phyloP scores from a whole-genome alignment of 1,284 basidiomycete genomes.

The Farysia itapuensis region DNA sequence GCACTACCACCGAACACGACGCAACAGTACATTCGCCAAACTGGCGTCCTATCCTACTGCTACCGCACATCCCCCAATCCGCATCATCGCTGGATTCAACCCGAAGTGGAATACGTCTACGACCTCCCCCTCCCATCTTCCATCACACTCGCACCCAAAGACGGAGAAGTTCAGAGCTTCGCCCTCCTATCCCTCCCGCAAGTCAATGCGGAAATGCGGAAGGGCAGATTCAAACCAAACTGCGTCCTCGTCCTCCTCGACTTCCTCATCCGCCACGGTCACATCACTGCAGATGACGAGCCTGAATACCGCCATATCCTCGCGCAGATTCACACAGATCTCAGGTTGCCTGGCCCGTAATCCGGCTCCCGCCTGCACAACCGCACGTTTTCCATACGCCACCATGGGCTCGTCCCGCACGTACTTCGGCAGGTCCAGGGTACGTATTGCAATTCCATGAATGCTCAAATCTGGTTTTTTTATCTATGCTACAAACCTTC shows the following conservation, averaged over 20 bases:
- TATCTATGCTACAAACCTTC: no score
- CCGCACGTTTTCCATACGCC: no score
- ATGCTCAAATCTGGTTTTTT: no score
- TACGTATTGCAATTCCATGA: no score
- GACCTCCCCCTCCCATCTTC: slow-evolving; percentile 47
- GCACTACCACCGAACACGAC: slow-evolving; percentile 72
- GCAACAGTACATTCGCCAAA: slow-evolving; percentile 64
- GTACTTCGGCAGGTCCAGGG: no score
- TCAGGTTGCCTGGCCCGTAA: slow-evolving; percentile 54
- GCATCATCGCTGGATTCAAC: slow-evolving; percentile 56
- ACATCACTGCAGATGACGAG: slow-evolving; percentile 76
- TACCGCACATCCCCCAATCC: slow-evolving; percentile 69
- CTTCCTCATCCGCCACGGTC: slow-evolving; percentile 75
- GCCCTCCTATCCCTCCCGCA: slow-evolving; percentile 61
- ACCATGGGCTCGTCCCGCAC: no score
- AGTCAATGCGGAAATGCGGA: slow-evolving; percentile 44
- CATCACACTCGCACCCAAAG: slow-evolving; percentile 73
- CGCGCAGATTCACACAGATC: slow-evolving; percentile 73
- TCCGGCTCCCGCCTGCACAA: no score
- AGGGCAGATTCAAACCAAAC: slow-evolving; percentile 80
- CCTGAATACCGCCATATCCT: slow-evolving; percentile 72
- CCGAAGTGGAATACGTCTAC: slow-evolving; percentile 58
- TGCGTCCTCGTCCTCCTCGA: slow-evolving; percentile 81
- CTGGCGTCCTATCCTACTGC: slow-evolving; percentile 62
- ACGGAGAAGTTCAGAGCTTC: slow-evolving; percentile 91